phyloP scores from a whole-genome alignment of 495 filamentous ascomycete species.

The Aspergillus bridgeri region DNA sequence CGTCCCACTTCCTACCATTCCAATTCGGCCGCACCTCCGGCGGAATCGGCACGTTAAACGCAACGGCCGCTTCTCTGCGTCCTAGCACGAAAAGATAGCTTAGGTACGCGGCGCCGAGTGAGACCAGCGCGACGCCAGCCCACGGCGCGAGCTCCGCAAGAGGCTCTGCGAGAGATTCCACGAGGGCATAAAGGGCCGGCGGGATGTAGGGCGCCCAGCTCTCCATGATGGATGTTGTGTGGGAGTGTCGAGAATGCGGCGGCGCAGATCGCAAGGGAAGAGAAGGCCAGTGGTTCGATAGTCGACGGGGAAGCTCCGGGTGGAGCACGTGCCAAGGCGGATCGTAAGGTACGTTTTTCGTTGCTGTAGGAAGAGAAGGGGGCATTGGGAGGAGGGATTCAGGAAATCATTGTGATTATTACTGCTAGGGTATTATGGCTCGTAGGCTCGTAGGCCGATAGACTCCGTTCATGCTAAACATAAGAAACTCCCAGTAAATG shows the following conservation, averaged over 20 bases:
- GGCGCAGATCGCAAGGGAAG: not conserved
- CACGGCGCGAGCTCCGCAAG: slow-evolving; percentile 19
- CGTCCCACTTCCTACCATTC: slow-evolving; percentile 59
- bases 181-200: slow-evolving; percentile 21
- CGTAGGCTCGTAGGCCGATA: too few species aligned
- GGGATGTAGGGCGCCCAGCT: slow-evolving; percentile 25
- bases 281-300: slow-evolving; percentile 20
- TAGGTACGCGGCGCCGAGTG: slow-evolving; percentile 33
- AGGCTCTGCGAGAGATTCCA: slow-evolving; percentile 22
- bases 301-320: slow-evolving; percentile 18
- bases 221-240: slow-evolving; percentile 26
- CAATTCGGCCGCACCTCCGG: slow-evolving; percentile 52
- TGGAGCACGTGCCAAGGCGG: slow-evolving; percentile 15
- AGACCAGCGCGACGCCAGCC: slow-evolving; percentile 30
- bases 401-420: too few species aligned
- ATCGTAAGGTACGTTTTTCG: not conserved
- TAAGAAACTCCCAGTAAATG: not conserved
- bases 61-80: slow-evolving; percentile 47
- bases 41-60: slow-evolving; percentile 58
- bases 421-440: too few species aligned
- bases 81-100: slow-evolving; percentile 34
- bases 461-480: not conserved
- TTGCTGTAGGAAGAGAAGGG: too few species aligned
- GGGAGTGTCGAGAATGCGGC: slow-evolving; percentile 3
- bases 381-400: too few species aligned